These are phyloP conservation scores for Balakata baccata DNA, from an alignment of 345 rosid genomes.

Conservation along the genomic window DNA sequence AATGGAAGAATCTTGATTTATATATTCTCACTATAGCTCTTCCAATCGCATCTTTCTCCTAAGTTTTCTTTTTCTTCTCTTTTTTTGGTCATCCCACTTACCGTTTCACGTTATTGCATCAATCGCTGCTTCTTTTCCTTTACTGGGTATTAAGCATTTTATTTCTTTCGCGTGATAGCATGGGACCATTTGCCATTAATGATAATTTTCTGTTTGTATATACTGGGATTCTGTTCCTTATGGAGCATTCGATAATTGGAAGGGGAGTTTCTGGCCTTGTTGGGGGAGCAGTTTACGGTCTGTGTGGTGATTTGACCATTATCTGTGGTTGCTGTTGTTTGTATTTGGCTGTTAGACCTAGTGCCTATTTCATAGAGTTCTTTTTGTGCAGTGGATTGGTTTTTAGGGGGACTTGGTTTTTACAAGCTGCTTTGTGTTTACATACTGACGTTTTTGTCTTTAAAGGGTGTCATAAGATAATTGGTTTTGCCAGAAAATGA, in stretches of 20 bases:
- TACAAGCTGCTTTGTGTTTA: conserved; percentile 51
- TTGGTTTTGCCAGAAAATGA: conserved; percentile 23
- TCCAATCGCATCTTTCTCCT: conserved; percentile 50
- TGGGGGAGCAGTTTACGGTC: conserved; percentile 35
- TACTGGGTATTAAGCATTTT: conserved; percentile 44
- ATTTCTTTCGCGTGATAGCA: conserved; percentile 32
- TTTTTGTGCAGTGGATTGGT: conserved; percentile 44
- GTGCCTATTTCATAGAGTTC: conserved; percentile 50
- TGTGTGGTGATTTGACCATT: conserved; percentile 38
- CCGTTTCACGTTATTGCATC: conserved; percentile 48
- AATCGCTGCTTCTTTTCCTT: conserved; percentile 35
- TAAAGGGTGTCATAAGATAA: conserved; percentile 41
- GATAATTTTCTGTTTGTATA: conserved; percentile 33
- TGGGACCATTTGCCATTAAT: conserved; percentile 24
- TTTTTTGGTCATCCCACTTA: conserved; percentile 43
- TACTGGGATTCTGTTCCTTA: conserved; percentile 38
- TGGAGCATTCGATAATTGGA: conserved; percentile 41
- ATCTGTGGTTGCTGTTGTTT: conserved; percentile 49
- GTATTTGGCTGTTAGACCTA: conserved; percentile 45
- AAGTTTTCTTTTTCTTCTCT: conserved; percentile 44
- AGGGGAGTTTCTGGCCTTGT: conserved; percentile 37
- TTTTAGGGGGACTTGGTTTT: conserved; percentile 51
- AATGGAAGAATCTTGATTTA: conserved; percentile 47
- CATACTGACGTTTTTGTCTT: conserved; percentile 44
- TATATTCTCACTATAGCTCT: conserved; percentile 48